phyloP scores from a whole-genome alignment of 163 green algal genomes.

The Scenedesmus sp. region DNA sequence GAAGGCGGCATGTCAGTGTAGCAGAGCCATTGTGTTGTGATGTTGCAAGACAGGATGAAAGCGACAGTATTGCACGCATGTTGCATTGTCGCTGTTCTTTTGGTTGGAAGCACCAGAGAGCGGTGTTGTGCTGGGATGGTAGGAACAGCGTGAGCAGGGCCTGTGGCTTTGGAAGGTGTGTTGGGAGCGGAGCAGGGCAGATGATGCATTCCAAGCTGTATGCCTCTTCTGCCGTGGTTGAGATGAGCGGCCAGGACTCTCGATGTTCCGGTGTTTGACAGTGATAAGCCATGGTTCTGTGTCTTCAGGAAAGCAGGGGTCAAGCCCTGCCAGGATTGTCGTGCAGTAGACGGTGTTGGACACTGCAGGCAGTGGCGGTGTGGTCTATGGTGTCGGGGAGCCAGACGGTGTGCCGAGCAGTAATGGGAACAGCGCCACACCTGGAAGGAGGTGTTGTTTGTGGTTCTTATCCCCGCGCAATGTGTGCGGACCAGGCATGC shows the following conservation, averaged over 20 bases:
- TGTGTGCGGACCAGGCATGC: too few relatives aligned
- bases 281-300: too few relatives aligned
- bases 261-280: background rate
- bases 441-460: background rate
- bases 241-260: background rate
- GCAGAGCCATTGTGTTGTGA: background rate
- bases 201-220: background rate
- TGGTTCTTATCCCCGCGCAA: background rate
- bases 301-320: too few relatives aligned
- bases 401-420: too few relatives aligned
- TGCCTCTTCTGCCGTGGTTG: background rate
- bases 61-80: background rate
- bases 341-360: too few relatives aligned
- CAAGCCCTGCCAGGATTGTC: too few relatives aligned
- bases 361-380: background rate
- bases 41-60: background rate
- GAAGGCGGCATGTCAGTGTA: background rate
- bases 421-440: background rate
- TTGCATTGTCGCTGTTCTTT: background rate
- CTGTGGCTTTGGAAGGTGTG: background rate
- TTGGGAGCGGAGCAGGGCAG: background rate
- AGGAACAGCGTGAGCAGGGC: background rate
- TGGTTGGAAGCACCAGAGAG: background rate
- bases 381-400: background rate
- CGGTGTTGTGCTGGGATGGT: conserved; percentile 1